These are phyloP conservation scores for Aspergillus aculeatus DNA, from an alignment of 2,329 filamentous ascomycete species.

Conservation along the genomic window DNA sequence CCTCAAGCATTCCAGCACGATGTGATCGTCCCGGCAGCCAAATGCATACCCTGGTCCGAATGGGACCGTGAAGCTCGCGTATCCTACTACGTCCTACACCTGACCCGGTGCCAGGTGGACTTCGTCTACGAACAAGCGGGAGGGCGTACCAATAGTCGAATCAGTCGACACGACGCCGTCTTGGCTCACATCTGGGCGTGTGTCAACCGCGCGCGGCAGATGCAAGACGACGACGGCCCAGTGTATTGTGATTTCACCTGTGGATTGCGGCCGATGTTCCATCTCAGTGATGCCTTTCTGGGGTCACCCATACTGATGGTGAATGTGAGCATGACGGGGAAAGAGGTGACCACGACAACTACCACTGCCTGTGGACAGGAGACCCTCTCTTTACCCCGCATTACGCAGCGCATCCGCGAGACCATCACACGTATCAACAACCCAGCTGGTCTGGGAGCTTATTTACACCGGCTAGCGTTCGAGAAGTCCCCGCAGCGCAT, in stretches of 20 bases:
- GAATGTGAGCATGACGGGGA: slow-evolving; percentile 30
- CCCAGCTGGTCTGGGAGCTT: slow-evolving; percentile 37
- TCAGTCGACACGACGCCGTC: slow-evolving; percentile 48
- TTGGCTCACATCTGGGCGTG: slow-evolving; percentile 49
- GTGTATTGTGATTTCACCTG: slow-evolving; percentile 46
- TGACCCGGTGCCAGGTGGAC: slow-evolving; percentile 37
- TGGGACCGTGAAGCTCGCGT: slow-evolving; percentile 42
- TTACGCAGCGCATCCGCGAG: slow-evolving; percentile 32
- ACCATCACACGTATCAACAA: slow-evolving; percentile 39
- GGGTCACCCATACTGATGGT: slow-evolving; percentile 48
- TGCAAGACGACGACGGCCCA: slow-evolving; percentile 21
- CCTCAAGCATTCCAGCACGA: slow-evolving; percentile 20
- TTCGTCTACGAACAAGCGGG: slow-evolving; percentile 31
- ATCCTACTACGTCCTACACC: slow-evolving; percentile 37
- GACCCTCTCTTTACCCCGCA: neutral
- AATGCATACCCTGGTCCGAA: slow-evolving; percentile 41
- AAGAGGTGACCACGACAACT: slow-evolving; percentile 3
- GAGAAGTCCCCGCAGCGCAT: slow-evolving; percentile 49
- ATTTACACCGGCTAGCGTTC: slow-evolving; percentile 45
- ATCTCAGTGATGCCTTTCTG: slow-evolving; percentile 42
- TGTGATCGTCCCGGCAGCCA: slow-evolving; percentile 30
- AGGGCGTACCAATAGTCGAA: neutral
- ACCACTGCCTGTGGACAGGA: neutral
- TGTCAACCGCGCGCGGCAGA: slow-evolving; percentile 44
- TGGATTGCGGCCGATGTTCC: slow-evolving; percentile 41